These are phyloP conservation scores for Solanum sparsipilum DNA, from an alignment of 257 asterid genomes.

Conservation along the genomic window DNA sequence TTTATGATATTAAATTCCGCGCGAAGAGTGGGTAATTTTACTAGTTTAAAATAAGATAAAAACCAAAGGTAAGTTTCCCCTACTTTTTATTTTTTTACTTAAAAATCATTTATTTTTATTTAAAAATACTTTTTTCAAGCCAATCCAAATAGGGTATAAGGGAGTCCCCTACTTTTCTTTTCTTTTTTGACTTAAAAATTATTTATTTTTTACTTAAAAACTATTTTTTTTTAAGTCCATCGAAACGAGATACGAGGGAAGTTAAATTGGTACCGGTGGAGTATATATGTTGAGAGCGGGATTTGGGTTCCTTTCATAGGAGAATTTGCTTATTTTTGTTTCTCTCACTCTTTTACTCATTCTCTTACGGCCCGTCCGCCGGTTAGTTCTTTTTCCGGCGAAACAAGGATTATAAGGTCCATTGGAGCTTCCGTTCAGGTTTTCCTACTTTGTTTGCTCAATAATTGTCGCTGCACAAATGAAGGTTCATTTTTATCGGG, in stretches of 20 bases:
- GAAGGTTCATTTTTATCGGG: background rate
- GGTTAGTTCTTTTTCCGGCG: background rate
- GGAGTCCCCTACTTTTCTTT: too few species aligned
- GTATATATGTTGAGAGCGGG: background rate
- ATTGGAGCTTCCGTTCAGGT: background rate
- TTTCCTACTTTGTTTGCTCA: background rate
- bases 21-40: too few species aligned
- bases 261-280: background rate
- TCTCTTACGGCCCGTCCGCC: background rate
- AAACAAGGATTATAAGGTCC: background rate
- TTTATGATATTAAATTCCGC: too few species aligned
- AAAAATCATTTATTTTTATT: too few species aligned
- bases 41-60: too few species aligned
- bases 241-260: too few species aligned
- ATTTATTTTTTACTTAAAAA: too few species aligned
- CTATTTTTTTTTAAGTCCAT: too few species aligned
- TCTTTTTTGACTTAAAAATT: too few species aligned
- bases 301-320: background rate
- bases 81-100: too few species aligned
- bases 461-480: background rate
- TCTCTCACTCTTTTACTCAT: background rate
- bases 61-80: fast-evolving
- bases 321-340: background rate
- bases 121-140: too few species aligned
- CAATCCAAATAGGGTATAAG: too few species aligned